These are phyloP conservation scores for Areca catechu DNA, from an alignment of 176 grass and related monocot genomes.

Conservation along the genomic window DNA sequence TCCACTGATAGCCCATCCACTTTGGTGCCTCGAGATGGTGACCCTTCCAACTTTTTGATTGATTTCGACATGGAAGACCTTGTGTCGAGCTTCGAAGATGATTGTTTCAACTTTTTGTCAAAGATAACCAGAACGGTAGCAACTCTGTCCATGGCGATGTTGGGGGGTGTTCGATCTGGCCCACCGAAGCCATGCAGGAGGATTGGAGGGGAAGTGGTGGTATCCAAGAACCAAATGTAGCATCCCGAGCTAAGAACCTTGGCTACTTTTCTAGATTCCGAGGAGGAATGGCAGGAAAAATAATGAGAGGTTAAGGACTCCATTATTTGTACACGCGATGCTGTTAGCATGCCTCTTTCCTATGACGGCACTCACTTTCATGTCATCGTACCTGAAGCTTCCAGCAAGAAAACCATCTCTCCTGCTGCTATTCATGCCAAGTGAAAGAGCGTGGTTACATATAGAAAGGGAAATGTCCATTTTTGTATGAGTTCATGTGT, in stretches of 20 bases:
- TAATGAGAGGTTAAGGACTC: no score
- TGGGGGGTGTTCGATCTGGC: not conserved
- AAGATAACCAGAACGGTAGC: not conserved
- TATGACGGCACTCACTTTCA: no score
- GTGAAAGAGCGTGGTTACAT: no score
- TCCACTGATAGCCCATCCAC: no score
- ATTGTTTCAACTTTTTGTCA: not conserved
- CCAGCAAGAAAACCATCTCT: no score
- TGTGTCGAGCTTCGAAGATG: slow-evolving; percentile 12
- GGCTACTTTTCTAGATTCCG: slow-evolving; percentile 16
- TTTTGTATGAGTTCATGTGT: no score
- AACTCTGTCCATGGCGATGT: not conserved
- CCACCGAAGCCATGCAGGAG: not conserved
- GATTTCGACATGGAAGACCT: slow-evolving; percentile 26
- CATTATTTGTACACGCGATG: no score
- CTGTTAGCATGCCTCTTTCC: no score
- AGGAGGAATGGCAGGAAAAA: slow-evolving; percentile 10
- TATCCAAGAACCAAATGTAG: not conserved
- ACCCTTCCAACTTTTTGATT: not conserved
- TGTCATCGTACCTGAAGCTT: no score
- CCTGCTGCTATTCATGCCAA: no score
- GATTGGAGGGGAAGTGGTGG: not conserved
- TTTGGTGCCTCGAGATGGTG: not conserved
- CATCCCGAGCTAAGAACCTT: slow-evolving; percentile 12
- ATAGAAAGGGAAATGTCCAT: no score